Evolutionary conservation across 2,329 filamentous ascomycete genomes (phyloP), one percentile per base, ranked within the genome.

Genomic region (Colletotrichum simmondsii): DNA sequence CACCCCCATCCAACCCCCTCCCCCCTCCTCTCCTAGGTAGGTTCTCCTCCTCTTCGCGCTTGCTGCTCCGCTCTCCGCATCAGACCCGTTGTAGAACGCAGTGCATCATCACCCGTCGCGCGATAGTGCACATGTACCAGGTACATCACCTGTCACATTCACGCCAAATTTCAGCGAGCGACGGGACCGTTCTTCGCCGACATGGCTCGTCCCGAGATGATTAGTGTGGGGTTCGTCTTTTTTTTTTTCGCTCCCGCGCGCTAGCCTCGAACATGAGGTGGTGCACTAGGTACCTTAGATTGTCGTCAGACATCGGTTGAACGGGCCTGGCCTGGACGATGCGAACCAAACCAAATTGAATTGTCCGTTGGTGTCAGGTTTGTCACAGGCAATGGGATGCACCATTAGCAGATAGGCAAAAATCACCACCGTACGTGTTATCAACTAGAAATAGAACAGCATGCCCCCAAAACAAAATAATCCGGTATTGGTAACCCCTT

Each of bases 101-200:
- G 60, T 56, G 52, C 32, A 53, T n/a, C 32, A 53, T n/a, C n/a
- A 16, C 22, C 53, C 42, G n/a, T 32, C 19, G 56, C 37, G 7
- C 35, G 68, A 71, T 73, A 71, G 71, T 52, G 49, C 42, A 30
- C 2, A 67, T 58, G 70, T 72, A 72, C 59, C 69, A 4, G 58
- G 30, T 68, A 68, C 65, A 42, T 72, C 24, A 11, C 12, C 62
- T 65, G 62, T 56, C 52, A 28, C 30, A 65, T 42, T 16, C 10
- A 37, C 52, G 26, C 52, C 10, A 56, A 28, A 16, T 12, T 52
- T 26, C 30, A 37, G 49, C 28, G 37, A 42, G 37, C 37, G 37
- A 42, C 37, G 37, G 37, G 37, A 42, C 63, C 35, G 49, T 30
- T 32, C 35, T 30, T 42, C 32, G 10, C 53, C 37, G 53, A 37